These are phyloP conservation scores for Stephanocyclus meneghinianus DNA, from an alignment of 352 stramenopile genomes.

Conservation along the genomic window DNA sequence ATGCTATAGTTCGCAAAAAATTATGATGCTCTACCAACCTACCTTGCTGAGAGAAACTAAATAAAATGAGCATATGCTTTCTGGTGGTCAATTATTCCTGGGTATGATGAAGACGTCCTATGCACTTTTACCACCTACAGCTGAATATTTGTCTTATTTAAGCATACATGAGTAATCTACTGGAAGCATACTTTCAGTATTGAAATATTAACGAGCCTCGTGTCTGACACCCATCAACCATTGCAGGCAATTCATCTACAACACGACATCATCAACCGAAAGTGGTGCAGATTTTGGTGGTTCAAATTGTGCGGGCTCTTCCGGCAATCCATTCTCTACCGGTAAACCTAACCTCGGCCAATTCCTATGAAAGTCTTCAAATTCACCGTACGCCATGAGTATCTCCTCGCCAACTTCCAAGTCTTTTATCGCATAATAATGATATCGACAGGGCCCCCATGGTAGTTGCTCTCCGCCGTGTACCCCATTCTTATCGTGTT, in stretches of 20 bases:
- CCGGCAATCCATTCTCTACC: background rate
- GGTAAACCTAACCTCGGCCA: slow-evolving; percentile 11
- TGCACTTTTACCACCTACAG: too few species aligned
- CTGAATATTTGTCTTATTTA: too few species aligned
- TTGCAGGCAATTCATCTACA: too few species aligned
- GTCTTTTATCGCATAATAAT: slow-evolving; percentile 55
- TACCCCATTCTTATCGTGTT: slow-evolving; percentile 1
- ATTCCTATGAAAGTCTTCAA: slow-evolving; percentile 10
- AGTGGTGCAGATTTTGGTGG: background rate
- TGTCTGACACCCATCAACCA: background rate
- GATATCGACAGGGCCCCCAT: slow-evolving; percentile 41
- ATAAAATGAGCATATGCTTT: too few species aligned
- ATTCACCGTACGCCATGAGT: slow-evolving; percentile 63
- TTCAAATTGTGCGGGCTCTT: background rate
- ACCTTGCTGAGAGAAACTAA: too few species aligned
- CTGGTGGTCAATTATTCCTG: too few species aligned
- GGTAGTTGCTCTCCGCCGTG: slow-evolving; percentile 7
- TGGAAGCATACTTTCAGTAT: background rate
- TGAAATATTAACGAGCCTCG: background rate
- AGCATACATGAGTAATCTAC: too few species aligned
- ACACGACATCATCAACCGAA: background rate
- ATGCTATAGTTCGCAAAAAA: too few species aligned
- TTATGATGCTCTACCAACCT: too few species aligned
- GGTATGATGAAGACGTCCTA: too few species aligned
- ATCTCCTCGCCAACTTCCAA: slow-evolving; percentile 59